Percentiles rank a stretch among this genome's conserved stretches.
Evolutionary conservation across 1,284 basidiomycete species (phyloP).

Genomic region (Gastroboletus turbinatus): DNA sequence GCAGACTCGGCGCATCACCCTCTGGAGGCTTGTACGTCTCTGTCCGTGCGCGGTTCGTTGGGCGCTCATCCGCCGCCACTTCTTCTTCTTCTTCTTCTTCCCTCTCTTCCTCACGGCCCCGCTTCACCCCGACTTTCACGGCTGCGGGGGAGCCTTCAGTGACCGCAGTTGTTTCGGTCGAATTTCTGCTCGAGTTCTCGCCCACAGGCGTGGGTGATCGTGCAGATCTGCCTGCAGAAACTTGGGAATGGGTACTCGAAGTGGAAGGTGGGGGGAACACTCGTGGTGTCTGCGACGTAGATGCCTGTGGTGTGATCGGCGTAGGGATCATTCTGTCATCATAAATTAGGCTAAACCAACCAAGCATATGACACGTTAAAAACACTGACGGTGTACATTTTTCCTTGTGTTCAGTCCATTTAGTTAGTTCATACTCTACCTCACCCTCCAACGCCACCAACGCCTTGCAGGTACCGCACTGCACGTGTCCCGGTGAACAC

Average conservation of each 20-base stretch:
- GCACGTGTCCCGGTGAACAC: constrained; percentile 44
- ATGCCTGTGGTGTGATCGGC: constrained; percentile 23
- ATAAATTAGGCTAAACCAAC: constrained; percentile 6
- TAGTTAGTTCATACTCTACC: constrained; percentile 53
- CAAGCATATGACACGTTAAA: constrained; percentile 6
- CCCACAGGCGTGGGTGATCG: constrained; percentile 36
- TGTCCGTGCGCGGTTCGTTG: constrained; percentile 49
- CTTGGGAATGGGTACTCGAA: constrained; percentile 16
- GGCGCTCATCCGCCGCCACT: constrained; percentile 39
- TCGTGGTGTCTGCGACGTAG: constrained; percentile 13
- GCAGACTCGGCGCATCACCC: constrained; percentile 42
- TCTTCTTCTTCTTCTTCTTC: constrained; percentile 32
- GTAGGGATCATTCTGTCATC: constrained; percentile 18
- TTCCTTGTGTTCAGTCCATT: constrained; percentile 60
- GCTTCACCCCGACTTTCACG: constrained; percentile 43
- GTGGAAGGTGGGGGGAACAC: constrained; percentile 20
- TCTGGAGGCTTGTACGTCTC: constrained; percentile 44
- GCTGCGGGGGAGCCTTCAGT: constrained; percentile 29
- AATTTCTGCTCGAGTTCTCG: constrained; percentile 35
- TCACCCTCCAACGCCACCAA: constrained; percentile 45
- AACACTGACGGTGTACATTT: constrained; percentile 46
- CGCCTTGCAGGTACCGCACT: constrained; percentile 50
- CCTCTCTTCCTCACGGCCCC: constrained; percentile 41
- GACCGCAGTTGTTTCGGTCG: constrained; percentile 44
- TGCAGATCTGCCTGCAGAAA: constrained; percentile 8